Evolutionary conservation across 805 yeast genomes (phyloP).

Genomic region (Candida ovalis): DNA sequence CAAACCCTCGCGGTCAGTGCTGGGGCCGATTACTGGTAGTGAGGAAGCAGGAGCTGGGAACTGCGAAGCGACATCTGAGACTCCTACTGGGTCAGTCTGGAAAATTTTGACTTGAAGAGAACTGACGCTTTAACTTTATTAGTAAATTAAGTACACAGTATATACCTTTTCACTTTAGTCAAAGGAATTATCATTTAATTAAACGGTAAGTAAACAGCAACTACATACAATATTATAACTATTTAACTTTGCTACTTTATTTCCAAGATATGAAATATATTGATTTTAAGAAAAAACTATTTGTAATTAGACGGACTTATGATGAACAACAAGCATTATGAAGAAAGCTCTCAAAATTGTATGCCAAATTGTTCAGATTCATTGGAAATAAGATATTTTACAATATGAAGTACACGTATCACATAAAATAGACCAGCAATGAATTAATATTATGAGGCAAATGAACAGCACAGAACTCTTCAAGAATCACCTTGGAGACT

Average conservation of each 20-base stretch:
- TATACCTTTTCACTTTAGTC: not conserved
- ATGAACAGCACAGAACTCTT: too few species aligned
- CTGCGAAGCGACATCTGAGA: not conserved
- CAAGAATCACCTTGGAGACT: too few species aligned
- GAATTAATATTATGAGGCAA: too few species aligned
- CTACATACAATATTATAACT: not conserved
- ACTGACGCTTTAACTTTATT: not conserved
- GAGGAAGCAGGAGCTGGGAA: not conserved
- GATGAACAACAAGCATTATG: too few species aligned
- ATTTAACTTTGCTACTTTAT: not conserved
- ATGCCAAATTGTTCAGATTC: too few species aligned
- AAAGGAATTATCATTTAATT: slow-evolving; percentile 4
- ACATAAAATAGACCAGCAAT: too few species aligned
- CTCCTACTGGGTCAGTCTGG: not conserved
- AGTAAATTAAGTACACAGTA: not conserved
- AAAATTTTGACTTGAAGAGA: slow-evolving; percentile 1
- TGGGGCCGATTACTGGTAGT: too few species aligned
- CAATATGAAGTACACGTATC: too few species aligned
- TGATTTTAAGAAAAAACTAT: not conserved
- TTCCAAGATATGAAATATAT: not conserved
- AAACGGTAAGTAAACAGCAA: slow-evolving; percentile 4
- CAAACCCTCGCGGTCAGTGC: not conserved
- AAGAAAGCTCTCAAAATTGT: too few species aligned
- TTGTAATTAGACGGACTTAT: too few species aligned
- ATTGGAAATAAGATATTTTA: too few species aligned